These are phyloP conservation scores for Berberis thunbergii DNA, from an alignment of 164 flowering plant species.

Conservation along the genomic window DNA sequence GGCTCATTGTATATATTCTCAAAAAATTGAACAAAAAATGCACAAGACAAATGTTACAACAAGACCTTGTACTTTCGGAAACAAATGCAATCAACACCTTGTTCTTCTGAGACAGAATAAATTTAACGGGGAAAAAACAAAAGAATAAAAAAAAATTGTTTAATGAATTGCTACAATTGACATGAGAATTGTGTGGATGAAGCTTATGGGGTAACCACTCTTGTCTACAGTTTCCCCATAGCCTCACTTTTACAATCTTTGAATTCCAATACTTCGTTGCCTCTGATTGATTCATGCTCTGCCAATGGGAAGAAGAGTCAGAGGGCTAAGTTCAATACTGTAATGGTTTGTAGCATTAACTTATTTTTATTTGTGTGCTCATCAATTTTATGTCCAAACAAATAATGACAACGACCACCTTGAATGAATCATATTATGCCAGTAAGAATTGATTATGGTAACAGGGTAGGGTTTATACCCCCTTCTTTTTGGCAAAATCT, in stretches of 20 bases:
- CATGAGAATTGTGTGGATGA: background rate
- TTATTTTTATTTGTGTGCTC: too few species aligned
- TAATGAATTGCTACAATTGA: constrained; percentile 11
- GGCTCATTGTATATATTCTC: too few species aligned
- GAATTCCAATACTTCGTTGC: background rate
- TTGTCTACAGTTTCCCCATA: background rate
- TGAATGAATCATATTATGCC: too few species aligned
- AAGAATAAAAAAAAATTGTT: constrained; percentile 3
- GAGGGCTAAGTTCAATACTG: background rate
- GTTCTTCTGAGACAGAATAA: background rate
- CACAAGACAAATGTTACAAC: too few species aligned
- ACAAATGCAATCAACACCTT: constrained; percentile 1
- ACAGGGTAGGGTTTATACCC: too few species aligned
- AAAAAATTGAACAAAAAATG: too few species aligned
- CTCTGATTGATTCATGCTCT: constrained; percentile 3
- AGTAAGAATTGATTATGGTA: too few species aligned
- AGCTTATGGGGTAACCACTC: constrained; percentile 3
- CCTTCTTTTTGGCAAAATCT: too few species aligned
- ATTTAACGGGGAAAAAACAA: background rate
- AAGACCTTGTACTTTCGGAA: too few species aligned
- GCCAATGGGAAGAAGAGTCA: background rate
- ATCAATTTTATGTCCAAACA: background rate
- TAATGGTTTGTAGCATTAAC: too few species aligned
- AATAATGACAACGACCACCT: too few species aligned
- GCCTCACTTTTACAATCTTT: background rate